These are phyloP conservation scores for Sporothrix sp. DNA, from an alignment of 2,329 filamentous ascomycete genomes.

Conservation along the genomic window DNA sequence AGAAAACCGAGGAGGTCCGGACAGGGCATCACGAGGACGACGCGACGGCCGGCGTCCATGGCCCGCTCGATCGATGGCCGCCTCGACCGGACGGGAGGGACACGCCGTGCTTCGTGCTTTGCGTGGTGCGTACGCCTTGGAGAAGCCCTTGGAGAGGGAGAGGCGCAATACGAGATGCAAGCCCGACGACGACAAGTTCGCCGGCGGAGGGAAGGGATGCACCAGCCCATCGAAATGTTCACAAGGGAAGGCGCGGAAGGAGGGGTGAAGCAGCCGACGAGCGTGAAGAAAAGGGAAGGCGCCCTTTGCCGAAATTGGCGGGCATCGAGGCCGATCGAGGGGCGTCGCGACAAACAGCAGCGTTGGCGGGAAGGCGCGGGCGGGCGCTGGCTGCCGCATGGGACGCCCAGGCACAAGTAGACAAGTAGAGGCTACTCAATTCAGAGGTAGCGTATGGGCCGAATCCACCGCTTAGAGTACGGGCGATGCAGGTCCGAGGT, in stretches of 20 bases:
- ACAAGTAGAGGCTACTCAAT: neutral
- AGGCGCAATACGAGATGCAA: neutral
- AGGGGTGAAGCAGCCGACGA: neutral
- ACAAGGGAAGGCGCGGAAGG: neutral
- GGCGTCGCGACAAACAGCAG: neutral
- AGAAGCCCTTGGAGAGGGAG: neutral
- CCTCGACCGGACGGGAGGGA: too few relatives aligned
- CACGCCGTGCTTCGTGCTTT: conserved; percentile 5
- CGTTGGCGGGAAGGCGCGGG: neutral
- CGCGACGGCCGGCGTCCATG: too few relatives aligned
- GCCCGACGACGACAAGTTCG: too few relatives aligned
- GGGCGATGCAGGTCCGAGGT: neutral
- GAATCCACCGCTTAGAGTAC: neutral
- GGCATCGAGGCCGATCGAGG: conserved; percentile 2
- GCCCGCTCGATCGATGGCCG: too few relatives aligned
- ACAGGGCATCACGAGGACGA: too few relatives aligned
- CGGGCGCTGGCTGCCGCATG: neutral
- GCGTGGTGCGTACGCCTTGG: too few relatives aligned
- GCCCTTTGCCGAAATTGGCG: conserved; percentile 6
- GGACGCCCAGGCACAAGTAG: neutral
- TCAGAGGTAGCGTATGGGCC: neutral
- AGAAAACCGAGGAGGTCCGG: too few relatives aligned
- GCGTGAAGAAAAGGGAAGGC: neutral
- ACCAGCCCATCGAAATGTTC: neutral
- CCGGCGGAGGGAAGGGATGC: neutral